phyloP scores from a whole-genome alignment of 441 rosid species.

The Euphorbia corollata region DNA sequence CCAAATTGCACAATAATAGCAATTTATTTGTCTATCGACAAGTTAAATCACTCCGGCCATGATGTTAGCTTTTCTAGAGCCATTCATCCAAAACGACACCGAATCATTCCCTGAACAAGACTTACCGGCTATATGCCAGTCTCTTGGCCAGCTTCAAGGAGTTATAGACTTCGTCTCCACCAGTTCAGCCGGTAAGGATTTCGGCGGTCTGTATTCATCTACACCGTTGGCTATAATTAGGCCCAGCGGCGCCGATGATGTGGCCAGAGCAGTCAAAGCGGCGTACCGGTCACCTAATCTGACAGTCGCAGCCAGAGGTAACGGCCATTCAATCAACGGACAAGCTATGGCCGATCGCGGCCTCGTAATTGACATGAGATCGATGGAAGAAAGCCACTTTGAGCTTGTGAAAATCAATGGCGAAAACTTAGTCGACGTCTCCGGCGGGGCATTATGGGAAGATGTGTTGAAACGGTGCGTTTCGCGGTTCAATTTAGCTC shows the following conservation, averaged over 20 bases:
- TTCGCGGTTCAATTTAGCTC: conserved; percentile 44
- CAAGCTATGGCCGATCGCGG: conserved; percentile 86
- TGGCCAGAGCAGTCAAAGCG: conserved; percentile 42
- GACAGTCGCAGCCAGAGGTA: conserved; percentile 89
- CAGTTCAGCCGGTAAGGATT: conserved; percentile 51
- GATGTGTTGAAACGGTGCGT: conserved; percentile 56
- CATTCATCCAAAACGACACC: conserved; percentile 57
- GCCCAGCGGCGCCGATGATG: conserved; percentile 57
- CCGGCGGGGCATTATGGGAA: conserved; percentile 96
- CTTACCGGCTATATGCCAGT: conserved; percentile 30
- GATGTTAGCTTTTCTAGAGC: conserved; percentile 76
- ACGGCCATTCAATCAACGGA: conserved; percentile 94
- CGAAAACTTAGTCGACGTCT: conserved; percentile 39
- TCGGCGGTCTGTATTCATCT: conserved; percentile 62
- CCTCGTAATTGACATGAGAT: conserved; percentile 68
- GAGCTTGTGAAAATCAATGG: conserved; percentile 25
- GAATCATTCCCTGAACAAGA: conserved; percentile 39
- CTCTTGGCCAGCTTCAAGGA: conserved; percentile 51
- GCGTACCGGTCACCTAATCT: conserved; percentile 45
- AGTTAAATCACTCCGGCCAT: conserved; percentile 17
- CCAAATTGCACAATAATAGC: no score
- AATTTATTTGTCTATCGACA: neutral
- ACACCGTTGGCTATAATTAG: conserved; percentile 56
- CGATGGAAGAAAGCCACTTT: conserved; percentile 43
- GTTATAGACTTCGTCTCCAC: conserved; percentile 28